Evolutionary conservation across 192 early-diverging fungal species (phyloP).

Genomic region (Phycomyces blakesleeanus): DNA sequence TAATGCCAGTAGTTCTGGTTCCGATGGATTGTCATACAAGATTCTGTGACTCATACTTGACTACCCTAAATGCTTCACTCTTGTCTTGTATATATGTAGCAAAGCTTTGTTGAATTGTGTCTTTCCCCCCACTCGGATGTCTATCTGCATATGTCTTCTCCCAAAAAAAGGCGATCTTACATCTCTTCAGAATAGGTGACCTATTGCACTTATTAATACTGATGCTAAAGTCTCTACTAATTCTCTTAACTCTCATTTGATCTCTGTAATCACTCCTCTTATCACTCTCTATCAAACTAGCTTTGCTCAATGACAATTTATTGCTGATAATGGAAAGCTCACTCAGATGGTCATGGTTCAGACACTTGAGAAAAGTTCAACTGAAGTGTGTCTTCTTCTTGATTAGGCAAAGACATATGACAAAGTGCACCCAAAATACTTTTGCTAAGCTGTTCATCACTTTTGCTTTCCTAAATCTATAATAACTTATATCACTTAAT

Average conservation of each 20-base stretch:
- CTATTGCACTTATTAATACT: conserved; percentile 16
- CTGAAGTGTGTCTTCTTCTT: conserved; percentile 7
- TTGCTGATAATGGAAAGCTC: conserved; percentile 16
- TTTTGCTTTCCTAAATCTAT: conserved; percentile 7
- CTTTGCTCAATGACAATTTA: conserved; percentile 7
- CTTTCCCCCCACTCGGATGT: neutral
- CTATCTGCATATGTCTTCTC: neutral
- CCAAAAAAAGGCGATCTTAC: conserved; percentile 29
- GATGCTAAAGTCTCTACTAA: conserved; percentile 24
- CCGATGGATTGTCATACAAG: no score
- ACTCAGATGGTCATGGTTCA: neutral
- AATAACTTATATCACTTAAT: neutral
- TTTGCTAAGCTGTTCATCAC: neutral
- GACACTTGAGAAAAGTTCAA: neutral
- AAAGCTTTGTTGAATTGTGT: neutral
- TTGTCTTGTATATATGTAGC: no score
- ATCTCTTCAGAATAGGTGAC: conserved; percentile 18
- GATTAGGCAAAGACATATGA: conserved; percentile 31
- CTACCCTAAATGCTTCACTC: no score
- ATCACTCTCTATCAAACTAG: conserved; percentile 20
- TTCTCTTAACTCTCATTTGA: conserved; percentile 3
- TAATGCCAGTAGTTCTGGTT: no score
- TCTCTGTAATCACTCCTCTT: neutral
- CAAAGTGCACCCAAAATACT: conserved; percentile 16
- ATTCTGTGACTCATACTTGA: no score